A percentile compares a stretch with the other conserved stretches of the same genome.
These are phyloP conservation scores for Aspergillus hortae DNA, from an alignment of 2,329 filamentous ascomycete species.

Conservation along the genomic window DNA sequence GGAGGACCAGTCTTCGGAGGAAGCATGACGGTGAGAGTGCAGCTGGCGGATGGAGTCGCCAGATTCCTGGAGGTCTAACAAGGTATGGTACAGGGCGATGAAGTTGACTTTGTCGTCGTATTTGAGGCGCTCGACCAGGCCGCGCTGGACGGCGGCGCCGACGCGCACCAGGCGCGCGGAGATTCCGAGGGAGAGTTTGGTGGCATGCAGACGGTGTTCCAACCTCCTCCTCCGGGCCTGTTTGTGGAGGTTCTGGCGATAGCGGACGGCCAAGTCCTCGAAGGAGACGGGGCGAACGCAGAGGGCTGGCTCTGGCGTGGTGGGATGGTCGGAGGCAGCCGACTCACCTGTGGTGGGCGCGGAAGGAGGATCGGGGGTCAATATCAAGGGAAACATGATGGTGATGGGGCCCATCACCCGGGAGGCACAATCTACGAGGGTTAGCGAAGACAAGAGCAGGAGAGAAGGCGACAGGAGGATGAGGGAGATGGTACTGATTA, in stretches of 20 bases:
- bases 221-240: constrained; percentile 38
- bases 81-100: constrained; percentile 41
- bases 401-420: constrained; percentile 19
- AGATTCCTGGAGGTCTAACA: constrained; percentile 43
- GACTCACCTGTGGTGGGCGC: constrained; percentile 33
- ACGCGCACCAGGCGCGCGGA: constrained; percentile 42
- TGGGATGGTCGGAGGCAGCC: constrained; percentile 28
- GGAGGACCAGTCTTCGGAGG: constrained; percentile 27
- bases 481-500: constrained; percentile 32
- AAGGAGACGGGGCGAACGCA: constrained; percentile 31
- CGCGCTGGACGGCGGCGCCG: constrained; percentile 39
- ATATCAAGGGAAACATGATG: constrained; percentile 20
- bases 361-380: constrained; percentile 12
- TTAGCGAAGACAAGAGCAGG: not conserved
- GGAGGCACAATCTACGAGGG: constrained; percentile 9
- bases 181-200: constrained; percentile 42
- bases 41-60: constrained; percentile 34
- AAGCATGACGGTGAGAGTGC: constrained; percentile 32
- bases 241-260: constrained; percentile 41
- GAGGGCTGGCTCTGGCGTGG: constrained; percentile 3
- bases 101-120: constrained; percentile 45
- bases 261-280: constrained; percentile 42
- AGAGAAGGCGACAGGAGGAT: constrained; percentile 1
- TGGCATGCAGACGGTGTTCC: constrained; percentile 37
- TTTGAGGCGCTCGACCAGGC: constrained; percentile 44